Percentiles rank a stretch among this genome's conserved stretches.
These are phyloP conservation scores for Voacanga thouarsii DNA, from an alignment of 257 asterid genomes.

Conservation along the genomic window DNA sequence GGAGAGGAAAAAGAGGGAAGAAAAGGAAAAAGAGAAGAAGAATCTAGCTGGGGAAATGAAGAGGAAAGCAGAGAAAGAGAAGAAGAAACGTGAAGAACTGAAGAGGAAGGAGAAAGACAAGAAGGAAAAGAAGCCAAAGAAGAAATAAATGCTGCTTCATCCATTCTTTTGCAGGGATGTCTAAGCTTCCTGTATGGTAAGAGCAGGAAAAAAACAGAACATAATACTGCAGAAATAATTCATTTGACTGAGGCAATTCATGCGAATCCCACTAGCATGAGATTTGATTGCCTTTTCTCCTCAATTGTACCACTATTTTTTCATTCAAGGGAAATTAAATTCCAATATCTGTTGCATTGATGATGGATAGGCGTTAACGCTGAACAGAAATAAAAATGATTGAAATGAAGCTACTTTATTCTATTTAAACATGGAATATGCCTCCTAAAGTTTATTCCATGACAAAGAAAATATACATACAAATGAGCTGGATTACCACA, in stretches of 20 bases:
- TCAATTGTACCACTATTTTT: neutral
- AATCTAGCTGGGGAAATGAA: slow-evolving; percentile 4
- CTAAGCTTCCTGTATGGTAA: neutral
- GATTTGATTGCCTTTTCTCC: neutral
- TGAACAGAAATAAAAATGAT: neutral
- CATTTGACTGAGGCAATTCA: too few species aligned
- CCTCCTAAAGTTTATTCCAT: neutral
- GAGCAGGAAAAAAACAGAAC: neutral
- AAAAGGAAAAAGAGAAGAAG: slow-evolving; percentile 8
- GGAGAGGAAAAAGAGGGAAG: neutral
- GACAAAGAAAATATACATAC: slow-evolving; percentile 10
- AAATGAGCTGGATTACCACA: slow-evolving; percentile 2
- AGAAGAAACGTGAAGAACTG: neutral
- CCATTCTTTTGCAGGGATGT: neutral
- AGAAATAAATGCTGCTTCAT: neutral
- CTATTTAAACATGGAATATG: neutral
- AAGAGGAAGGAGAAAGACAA: neutral
- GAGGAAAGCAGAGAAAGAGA: neutral
- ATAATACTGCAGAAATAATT: neutral
- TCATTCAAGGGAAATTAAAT: neutral
- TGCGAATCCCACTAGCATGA: neutral
- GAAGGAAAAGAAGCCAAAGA: neutral
- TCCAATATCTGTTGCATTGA: neutral
- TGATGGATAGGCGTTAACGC: neutral
- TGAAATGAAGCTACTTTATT: neutral